Conservation (phyloP, 2,329 filamentous ascomycete genomes). For the Knoxdaviesia capensis region DNA sequence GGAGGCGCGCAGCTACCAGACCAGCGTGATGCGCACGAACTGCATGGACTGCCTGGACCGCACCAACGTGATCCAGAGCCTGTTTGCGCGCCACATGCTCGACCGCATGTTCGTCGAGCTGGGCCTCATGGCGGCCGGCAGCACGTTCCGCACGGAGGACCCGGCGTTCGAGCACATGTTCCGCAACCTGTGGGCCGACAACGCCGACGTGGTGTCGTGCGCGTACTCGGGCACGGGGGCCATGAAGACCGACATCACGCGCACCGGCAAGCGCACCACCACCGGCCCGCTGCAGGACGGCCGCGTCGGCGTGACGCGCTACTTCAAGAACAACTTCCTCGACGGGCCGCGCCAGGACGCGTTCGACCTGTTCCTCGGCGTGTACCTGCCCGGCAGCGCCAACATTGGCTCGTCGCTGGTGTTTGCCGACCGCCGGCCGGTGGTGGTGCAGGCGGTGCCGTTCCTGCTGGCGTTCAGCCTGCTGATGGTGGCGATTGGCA, state of each 20-base stretch:
- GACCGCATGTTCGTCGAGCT: slow-evolving; percentile 76
- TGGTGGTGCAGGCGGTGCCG: slow-evolving; percentile 82
- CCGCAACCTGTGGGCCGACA: slow-evolving; percentile 96
- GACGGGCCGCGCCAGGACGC: slow-evolving; percentile 90
- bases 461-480: slow-evolving; percentile 74
- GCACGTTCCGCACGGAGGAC: slow-evolving; percentile 60
- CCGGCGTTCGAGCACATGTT: slow-evolving; percentile 72
- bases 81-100: slow-evolving; percentile 77
- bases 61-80: slow-evolving; percentile 94
- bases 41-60: slow-evolving; percentile 99
- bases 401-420: slow-evolving; percentile 52
- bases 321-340: slow-evolving; percentile 82
- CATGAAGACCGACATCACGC: slow-evolving; percentile 93
- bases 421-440: slow-evolving; percentile 67
- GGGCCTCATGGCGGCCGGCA: slow-evolving; percentile 56
- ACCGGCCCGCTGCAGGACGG: slow-evolving; percentile 70
- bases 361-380: slow-evolving; percentile 83
- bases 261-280: slow-evolving; percentile 77
- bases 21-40: slow-evolving; percentile 84
- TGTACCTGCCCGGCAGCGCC: slow-evolving; percentile 56
- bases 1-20: slow-evolving; percentile 65
- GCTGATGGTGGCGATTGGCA: slow-evolving; percentile 61
- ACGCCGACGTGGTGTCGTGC: slow-evolving; percentile 83
- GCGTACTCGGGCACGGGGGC: slow-evolving; percentile 92
- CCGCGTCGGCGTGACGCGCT: slow-evolving; percentile 73